Conservation (phyloP, 108 stramenopile species). For the Ochromonas danica region DNA sequence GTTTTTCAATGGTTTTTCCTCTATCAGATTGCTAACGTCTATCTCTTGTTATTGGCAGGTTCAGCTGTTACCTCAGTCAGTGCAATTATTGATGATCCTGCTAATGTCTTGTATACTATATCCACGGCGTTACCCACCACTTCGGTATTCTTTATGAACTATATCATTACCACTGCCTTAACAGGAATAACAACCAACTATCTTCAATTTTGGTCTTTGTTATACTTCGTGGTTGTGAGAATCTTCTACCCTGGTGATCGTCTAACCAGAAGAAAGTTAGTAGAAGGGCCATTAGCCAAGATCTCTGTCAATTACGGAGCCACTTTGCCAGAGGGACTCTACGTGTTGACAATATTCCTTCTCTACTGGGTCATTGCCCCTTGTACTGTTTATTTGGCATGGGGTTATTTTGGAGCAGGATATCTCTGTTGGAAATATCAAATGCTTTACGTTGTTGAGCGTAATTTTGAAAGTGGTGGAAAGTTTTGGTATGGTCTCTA, state of each 20-base stretch:
- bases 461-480: slow-evolving; percentile 29
- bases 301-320: background rate
- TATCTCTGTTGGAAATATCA: slow-evolving; percentile 22
- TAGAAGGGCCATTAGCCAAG: slow-evolving; percentile 18
- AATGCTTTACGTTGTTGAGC: background rate
- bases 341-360: background rate
- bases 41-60: background rate
- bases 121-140: background rate
- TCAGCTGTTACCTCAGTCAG: background rate
- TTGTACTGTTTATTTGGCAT: background rate
- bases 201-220: background rate
- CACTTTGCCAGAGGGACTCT: slow-evolving; percentile 8
- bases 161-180: slow-evolving; percentile 7
- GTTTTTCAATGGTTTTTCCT: slow-evolving; percentile 32
- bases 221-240: background rate
- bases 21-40: slow-evolving; percentile 32
- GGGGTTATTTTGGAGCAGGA: background rate
- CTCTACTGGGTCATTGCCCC: slow-evolving; percentile 33
- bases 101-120: background rate
- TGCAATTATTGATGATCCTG: background rate
- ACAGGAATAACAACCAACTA: background rate
- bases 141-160: slow-evolving; percentile 35
- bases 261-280: background rate
- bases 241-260: background rate
- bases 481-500: slow-evolving; percentile 36